phyloP scores from a whole-genome alignment of 2,329 filamentous ascomycete species.

The Trichoderma sp. region DNA sequence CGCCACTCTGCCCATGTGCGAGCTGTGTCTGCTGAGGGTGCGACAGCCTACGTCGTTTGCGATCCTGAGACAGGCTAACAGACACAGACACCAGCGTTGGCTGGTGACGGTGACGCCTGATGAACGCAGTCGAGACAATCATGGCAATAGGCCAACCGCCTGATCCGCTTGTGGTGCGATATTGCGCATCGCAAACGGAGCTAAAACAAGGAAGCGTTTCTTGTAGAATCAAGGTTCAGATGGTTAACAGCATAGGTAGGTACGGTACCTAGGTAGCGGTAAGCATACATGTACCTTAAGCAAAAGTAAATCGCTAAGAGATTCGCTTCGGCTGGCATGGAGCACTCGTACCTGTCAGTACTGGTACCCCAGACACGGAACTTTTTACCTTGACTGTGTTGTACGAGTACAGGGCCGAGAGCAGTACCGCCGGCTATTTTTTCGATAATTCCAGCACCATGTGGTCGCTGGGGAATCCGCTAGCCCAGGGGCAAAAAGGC shows the following conservation, averaged over 20 bases:
- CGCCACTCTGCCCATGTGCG: background rate
- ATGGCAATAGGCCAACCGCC: background rate
- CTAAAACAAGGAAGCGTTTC: background rate
- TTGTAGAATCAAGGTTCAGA: background rate
- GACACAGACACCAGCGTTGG: background rate
- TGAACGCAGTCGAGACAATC: background rate
- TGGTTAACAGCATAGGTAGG: background rate
- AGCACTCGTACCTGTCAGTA: background rate
- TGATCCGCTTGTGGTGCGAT: background rate
- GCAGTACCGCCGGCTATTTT: background rate
- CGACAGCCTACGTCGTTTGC: background rate
- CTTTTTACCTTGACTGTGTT: background rate
- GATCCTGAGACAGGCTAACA: background rate
- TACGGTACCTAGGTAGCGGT: background rate
- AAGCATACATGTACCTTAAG: background rate
- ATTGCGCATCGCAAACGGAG: background rate
- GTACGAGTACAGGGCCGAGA: background rate
- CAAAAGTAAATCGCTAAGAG: background rate
- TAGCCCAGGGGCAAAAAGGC: conserved; percentile 7
- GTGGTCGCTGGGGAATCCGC: background rate
- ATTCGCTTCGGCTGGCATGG: background rate
- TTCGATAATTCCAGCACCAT: background rate
- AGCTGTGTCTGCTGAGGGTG: background rate
- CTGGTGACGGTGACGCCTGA: background rate
- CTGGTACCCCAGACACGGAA: background rate